phyloP scores from a whole-genome alignment of 169 alveolate species.

The Toxoplasma gondii region DNA sequence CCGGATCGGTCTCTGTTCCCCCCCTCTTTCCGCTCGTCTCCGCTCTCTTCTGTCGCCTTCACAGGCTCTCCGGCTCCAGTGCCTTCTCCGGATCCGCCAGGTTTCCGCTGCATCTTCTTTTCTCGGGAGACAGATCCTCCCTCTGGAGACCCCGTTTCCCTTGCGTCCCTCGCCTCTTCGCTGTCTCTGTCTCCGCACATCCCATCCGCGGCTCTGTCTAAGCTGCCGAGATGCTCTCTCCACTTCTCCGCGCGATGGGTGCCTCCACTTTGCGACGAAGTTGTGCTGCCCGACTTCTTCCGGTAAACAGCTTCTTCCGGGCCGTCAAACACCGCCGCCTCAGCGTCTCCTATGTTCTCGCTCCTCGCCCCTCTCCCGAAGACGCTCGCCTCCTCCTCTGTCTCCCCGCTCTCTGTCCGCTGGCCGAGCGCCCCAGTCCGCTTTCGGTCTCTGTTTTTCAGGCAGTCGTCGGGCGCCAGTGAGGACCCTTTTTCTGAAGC shows the following conservation, averaged over 20 bases:
- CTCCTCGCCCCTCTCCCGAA: not conserved
- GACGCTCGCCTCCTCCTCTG: too few species aligned
- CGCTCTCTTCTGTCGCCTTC: not conserved
- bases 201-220: not conserved
- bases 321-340: not conserved
- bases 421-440: too few species aligned
- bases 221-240: not conserved
- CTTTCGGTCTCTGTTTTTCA: too few species aligned
- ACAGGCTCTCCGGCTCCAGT: not conserved
- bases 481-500: not conserved
- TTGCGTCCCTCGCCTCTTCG: not conserved
- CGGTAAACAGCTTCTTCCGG: not conserved
- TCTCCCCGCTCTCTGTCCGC: too few species aligned
- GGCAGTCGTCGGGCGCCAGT: not conserved
- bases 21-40: not conserved
- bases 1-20: too few species aligned
- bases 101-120: not conserved
- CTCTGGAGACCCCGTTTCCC: not conserved
- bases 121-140: not conserved
- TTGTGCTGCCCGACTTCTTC: not conserved
- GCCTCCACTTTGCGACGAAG: not conserved
- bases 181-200: not conserved
- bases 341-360: not conserved
- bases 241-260: not conserved
- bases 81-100: too few species aligned